phyloP scores from a whole-genome alignment of 148 eudicot species.

The Silene uniflora region DNA sequence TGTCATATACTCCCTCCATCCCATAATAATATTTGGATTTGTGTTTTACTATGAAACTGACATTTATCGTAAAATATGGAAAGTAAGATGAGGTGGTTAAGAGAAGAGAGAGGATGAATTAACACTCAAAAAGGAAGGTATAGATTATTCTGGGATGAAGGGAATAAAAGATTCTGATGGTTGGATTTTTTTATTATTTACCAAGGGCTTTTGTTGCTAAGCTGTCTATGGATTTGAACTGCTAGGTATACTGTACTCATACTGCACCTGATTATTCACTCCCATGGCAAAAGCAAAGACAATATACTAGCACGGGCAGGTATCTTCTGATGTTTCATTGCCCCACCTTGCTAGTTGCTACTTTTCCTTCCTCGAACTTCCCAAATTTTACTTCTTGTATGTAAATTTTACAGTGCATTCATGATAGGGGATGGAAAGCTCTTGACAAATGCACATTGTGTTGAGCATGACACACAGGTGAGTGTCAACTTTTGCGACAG shows the following conservation, averaged over 20 bases:
- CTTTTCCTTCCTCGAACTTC: neutral
- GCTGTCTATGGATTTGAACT: conserved; percentile 19
- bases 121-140: neutral
- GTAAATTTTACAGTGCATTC: conserved; percentile 71
- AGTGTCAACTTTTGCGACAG: conserved; percentile 11
- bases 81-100: neutral
- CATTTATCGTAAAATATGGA: too few relatives aligned
- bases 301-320: conserved; percentile 96
- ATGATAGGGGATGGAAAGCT: conserved; percentile 97
- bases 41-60: neutral
- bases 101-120: neutral
- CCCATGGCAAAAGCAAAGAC: conserved; percentile 98
- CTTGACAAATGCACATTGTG: conserved; percentile 97
- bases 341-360: neutral
- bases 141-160: neutral
- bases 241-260: conserved; percentile 89
- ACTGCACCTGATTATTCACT: conserved; percentile 96
- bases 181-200: neutral
- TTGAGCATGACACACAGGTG: conserved; percentile 92
- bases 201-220: neutral
- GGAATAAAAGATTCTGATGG: neutral
- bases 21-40: too few relatives aligned
- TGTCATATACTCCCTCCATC: neutral
- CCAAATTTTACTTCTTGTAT: conserved; percentile 13
- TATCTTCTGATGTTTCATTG: conserved; percentile 26